phyloP scores from a whole-genome alignment of 306 rosid genomes.

The Cucumis hystrix region DNA sequence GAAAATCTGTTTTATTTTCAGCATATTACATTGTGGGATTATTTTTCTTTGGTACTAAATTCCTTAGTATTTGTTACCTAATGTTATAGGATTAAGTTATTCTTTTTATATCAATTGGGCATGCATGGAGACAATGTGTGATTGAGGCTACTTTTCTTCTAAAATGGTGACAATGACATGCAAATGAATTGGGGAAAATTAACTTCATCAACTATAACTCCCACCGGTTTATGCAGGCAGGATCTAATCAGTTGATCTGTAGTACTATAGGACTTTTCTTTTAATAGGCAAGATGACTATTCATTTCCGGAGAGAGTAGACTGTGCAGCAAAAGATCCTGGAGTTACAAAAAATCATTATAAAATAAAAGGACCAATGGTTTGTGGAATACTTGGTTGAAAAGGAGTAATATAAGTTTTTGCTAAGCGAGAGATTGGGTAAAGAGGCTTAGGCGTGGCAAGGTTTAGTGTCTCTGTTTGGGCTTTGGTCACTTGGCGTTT shows the following conservation, averaged over 20 bases:
- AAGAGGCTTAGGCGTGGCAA: not conserved
- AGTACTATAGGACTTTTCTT: not conserved
- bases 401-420: not conserved
- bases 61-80: not conserved
- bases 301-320: not conserved
- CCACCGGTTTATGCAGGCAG: not conserved
- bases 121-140: not conserved
- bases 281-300: not conserved
- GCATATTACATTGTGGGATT: not conserved
- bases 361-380: not conserved
- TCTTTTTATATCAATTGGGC: not conserved
- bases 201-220: not conserved
- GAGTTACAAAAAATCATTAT: not conserved
- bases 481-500: not conserved
- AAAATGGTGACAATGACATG: not conserved
- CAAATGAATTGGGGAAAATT: not conserved
- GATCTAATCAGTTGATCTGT: not conserved
- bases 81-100: not conserved
- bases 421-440: not conserved
- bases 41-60: not conserved
- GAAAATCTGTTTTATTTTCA: not conserved
- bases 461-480: not conserved
- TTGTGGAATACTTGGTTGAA: not conserved
- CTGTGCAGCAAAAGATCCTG: not conserved
- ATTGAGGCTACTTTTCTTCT: not conserved